These are phyloP conservation scores for Chlamydomonas reinhardtii DNA, from an alignment of 163 green algal genomes.

Conservation along the genomic window DNA sequence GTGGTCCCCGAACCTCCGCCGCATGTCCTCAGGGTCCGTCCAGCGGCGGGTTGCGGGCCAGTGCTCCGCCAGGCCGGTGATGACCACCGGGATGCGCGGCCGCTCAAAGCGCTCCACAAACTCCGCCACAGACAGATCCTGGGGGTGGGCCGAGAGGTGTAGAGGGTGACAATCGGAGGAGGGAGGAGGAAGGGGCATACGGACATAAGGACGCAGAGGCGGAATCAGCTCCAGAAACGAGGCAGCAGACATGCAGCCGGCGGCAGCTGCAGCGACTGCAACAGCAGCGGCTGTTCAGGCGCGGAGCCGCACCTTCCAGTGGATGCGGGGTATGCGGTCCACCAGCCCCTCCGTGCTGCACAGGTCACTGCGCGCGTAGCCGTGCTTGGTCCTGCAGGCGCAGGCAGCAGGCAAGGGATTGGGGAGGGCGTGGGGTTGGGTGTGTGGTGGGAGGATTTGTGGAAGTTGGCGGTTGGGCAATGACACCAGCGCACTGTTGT, in stretches of 20 bases:
- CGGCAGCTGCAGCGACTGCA: too few species aligned
- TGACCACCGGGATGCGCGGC: conserved; percentile 82
- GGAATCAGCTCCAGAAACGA: too few species aligned
- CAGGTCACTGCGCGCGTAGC: conserved; percentile 67
- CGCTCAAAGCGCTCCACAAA: conserved; percentile 86
- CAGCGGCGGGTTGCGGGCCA: conserved; percentile 81
- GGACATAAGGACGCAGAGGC: too few species aligned
- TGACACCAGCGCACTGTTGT: too few species aligned
- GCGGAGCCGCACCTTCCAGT: conserved; percentile 57
- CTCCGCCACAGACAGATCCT: conserved; percentile 77
- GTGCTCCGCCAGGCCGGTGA: conserved; percentile 80
- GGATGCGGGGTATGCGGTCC: conserved; percentile 72
- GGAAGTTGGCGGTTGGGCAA: not conserved
- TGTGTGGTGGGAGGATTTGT: conserved; percentile 6
- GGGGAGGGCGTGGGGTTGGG: not conserved
- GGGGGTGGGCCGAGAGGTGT: not conserved
- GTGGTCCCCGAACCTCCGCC: conserved; percentile 71
- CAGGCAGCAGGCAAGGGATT: too few species aligned
- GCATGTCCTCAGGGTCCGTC: conserved; percentile 67
- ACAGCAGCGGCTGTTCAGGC: too few species aligned
- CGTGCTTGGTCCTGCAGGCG: conserved; percentile 47
- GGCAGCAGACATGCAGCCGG: too few species aligned
- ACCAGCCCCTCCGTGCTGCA: conserved; percentile 64
- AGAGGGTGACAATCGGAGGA: too few species aligned
- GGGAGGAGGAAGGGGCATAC: too few species aligned